Base-by-base conservation (phyloP, 1,284 basidiomycete species). In the Apiotrichum gracile region DNA sequence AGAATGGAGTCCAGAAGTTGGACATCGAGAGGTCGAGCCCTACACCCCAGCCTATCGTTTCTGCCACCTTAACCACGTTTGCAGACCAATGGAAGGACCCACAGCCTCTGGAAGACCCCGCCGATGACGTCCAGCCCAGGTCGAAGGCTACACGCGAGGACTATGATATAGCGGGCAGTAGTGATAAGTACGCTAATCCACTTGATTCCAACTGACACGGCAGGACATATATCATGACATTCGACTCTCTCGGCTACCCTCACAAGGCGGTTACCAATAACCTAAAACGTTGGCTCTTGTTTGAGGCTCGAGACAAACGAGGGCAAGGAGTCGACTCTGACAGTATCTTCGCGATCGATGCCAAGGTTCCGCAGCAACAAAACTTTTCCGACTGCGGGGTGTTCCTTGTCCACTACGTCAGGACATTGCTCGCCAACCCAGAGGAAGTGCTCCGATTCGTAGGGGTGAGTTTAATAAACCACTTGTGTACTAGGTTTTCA, bases 231-330 rank as follows among this genome's bases (percentile, higher is more conserved):
- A 85, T 96, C 39, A 83, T 91, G 66, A 88, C 84, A 0, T 81
- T 97, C 49, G 94, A 98, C 70, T 97, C 92, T 1, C 80, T 98
- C 26, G 85, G 86, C 1, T 76, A 77, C 13, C 73, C 76, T 16
- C 94, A 97, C 72, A 74, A 76, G 0, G 78, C 82, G 21, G 88
- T 85, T 1, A 70, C 78, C 40, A 85, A 77, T 39, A 79, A 78
- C 17, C 80, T 98, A 16, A 74, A 75, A 25, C 66, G 76, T 24
- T 98, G 94, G 71, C 81, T 97, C 9, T 74, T 76, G 37, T 76
- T 79, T 59, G 94, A 98, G 70, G 92, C 92, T 0, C 76, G 78
- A 54, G 85, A 91, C 70, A 96, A 93, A 76, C 81, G 81, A 54
- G 71, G 74, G 3, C 64, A 80, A 7, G 46, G 61, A 7, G 34